phyloP scores from a whole-genome alignment of 139 green algal species.

The Tetradesmus lagerheimii region DNA sequence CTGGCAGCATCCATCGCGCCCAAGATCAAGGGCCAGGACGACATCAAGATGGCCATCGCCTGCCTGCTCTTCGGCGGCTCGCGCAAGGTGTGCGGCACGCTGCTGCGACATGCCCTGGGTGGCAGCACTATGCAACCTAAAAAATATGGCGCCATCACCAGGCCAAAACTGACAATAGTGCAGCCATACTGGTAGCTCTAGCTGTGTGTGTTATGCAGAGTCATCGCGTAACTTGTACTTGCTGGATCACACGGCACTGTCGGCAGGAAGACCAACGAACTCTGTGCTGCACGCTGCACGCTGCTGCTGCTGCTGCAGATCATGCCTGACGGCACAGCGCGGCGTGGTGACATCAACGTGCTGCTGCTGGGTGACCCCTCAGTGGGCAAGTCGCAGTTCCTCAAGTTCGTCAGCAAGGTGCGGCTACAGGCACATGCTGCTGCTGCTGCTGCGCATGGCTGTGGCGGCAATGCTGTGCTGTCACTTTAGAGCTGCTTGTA shows the following conservation, averaged over 20 bases:
- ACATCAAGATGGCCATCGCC: constrained; percentile 97
- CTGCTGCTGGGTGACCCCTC: constrained; percentile 98
- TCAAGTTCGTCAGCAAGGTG: constrained; percentile 94
- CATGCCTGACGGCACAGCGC: constrained; percentile 88
- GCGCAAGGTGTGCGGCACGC: constrained; percentile 78
- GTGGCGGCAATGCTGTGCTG: neutral
- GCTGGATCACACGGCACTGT: neutral
- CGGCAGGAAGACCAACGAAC: neutral
- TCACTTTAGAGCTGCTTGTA: neutral
- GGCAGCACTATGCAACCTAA: no score
- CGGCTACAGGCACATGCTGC: neutral
- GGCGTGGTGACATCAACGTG: constrained; percentile 98
- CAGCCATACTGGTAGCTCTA: no score
- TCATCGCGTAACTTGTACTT: no score
- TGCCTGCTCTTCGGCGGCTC: constrained; percentile 97
- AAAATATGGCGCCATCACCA: no score
- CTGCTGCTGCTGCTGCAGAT: constrained; percentile 60
- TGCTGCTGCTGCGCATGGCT: neutral
- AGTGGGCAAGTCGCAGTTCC: constrained; percentile 99
- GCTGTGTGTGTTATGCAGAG: no score
- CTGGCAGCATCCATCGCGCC: constrained; percentile 91
- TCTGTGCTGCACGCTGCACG: neutral
- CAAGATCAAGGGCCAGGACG: constrained; percentile 94
- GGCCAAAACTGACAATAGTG: no score
- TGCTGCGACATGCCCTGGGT: neutral